Evolutionary conservation across 129 eudicot species (phyloP).

Genomic region (Pittosporum tobira): DNA sequence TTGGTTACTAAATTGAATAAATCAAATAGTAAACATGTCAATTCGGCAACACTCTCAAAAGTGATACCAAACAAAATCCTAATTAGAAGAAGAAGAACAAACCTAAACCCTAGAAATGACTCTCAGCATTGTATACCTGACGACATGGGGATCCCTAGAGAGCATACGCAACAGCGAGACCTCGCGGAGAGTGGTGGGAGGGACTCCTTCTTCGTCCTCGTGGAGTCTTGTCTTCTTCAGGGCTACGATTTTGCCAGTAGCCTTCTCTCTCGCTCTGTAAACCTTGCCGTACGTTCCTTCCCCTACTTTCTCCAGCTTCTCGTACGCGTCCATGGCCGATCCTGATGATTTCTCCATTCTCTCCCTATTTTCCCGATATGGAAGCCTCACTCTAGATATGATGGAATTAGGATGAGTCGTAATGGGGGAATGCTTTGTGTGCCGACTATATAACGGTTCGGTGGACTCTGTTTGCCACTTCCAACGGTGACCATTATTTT

Average conservation of each 20-base stretch:
- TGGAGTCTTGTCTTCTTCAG: constrained; percentile 77
- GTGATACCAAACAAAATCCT: no score
- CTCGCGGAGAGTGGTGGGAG: constrained; percentile 90
- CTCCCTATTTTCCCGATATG: no score
- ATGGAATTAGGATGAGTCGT: no score
- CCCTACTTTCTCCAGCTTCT: constrained; percentile 87
- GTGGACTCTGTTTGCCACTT: no score
- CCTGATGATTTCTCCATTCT: not conserved
- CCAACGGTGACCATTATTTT: no score
- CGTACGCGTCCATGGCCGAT: constrained; percentile 79
- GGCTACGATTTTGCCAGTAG: constrained; percentile 70
- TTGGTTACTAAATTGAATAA: no score
- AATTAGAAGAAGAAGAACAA: no score
- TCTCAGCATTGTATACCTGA: constrained; percentile 34
- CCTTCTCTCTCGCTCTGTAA: constrained; percentile 68
- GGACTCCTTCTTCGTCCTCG: constrained; percentile 89
- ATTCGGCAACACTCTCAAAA: no score
- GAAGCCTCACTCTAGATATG: no score
- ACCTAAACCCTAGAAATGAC: not conserved
- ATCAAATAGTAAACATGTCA: no score
- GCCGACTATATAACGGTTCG: no score
- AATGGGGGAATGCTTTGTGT: no score
- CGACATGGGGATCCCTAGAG: constrained; percentile 77
- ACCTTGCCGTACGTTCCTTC: constrained; percentile 92
- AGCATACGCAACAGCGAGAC: constrained; percentile 76